phyloP scores from a whole-genome alignment of 495 filamentous ascomycete species.

The Aspergillus haitiensis region DNA sequence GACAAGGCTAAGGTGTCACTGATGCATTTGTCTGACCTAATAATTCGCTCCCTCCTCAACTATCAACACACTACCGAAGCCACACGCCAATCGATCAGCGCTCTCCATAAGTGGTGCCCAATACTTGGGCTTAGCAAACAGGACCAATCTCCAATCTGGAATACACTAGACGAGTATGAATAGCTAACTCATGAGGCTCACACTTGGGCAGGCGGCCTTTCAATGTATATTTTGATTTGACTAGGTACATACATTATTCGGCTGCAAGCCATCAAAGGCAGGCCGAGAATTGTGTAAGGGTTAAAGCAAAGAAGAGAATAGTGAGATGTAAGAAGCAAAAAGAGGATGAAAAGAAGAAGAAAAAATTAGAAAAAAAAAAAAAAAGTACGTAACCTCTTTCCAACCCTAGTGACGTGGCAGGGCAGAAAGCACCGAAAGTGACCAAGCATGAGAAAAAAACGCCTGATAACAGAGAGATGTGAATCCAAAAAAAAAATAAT shows the following conservation, averaged over 20 bases:
- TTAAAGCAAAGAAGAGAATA: slow-evolving; percentile 28
- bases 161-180: not conserved
- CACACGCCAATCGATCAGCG: too few relatives aligned
- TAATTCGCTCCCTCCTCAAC: too few relatives aligned
- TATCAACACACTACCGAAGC: too few relatives aligned
- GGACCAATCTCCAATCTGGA: too few relatives aligned
- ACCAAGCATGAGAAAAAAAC: slow-evolving; percentile 34
- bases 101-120: too few relatives aligned
- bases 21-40: too few relatives aligned
- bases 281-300: slow-evolving; percentile 31
- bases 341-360: slow-evolving; percentile 17
- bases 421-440: slow-evolving; percentile 35
- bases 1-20: too few relatives aligned
- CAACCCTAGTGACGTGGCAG: slow-evolving; percentile 49
- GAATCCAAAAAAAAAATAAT: slow-evolving; percentile 13
- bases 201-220: slow-evolving; percentile 10
- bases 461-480: slow-evolving; percentile 12
- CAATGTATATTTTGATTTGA: slow-evolving; percentile 36
- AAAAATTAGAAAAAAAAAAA: slow-evolving; percentile 23
- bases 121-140: too few relatives aligned
- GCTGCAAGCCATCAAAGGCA: slow-evolving; percentile 39
- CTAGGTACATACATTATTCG: slow-evolving; percentile 52
- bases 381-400: slow-evolving; percentile 31
- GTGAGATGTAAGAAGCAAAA: not conserved
- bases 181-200: slow-evolving; percentile 23